Base-by-base conservation (phyloP, 306 rosid species). In the Biancaea sappan region DNA sequence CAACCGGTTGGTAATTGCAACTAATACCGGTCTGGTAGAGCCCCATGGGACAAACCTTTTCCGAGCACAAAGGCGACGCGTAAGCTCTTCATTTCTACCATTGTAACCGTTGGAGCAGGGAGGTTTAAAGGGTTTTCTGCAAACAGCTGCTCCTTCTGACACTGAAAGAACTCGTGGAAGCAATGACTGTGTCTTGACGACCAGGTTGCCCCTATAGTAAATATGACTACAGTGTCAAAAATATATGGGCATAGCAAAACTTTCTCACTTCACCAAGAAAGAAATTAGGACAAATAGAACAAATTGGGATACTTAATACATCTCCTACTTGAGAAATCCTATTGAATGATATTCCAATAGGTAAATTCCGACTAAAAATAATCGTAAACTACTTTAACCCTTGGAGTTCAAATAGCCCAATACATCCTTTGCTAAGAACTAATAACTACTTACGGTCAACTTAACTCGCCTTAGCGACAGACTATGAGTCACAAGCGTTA, bases 41-140 rank as follows among this genome's bases (percentile, higher is more conserved):
- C 98, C 94, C 98, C 98, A 94, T 0, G 98, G 98, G 38, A 94
- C 92, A 77, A 94, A 94, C 83, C 89, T 81, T 75, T 87, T 91
- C n/a, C 97, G 94, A 44, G 90, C 97, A 35, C 78, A 86, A 73
- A 94, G 96, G 28, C 96, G 90, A 12, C 92, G 97, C 18, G 90
- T 59, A 37, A 94, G 97, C 51, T 89, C 87, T 32, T 81, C 74
- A 31, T 88, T 83, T 50, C 73, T 59, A 57, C 79, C 82, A 79
- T 62, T 73, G 58, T 83, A 85, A 56, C 91, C 81, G 58, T 74
- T 76, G 38, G 89, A 83, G 63, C 86, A 86, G 12, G 98, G 98
- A 38, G 97, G 94, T 40, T 91, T 94, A 51, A 94, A 94, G 47
- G 98, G 98, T 61, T 89, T 94, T 79, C 97, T 83, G 65, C 98